Base-by-base conservation (phyloP, 106 monocot species). In the Acorus calamus region DNA sequence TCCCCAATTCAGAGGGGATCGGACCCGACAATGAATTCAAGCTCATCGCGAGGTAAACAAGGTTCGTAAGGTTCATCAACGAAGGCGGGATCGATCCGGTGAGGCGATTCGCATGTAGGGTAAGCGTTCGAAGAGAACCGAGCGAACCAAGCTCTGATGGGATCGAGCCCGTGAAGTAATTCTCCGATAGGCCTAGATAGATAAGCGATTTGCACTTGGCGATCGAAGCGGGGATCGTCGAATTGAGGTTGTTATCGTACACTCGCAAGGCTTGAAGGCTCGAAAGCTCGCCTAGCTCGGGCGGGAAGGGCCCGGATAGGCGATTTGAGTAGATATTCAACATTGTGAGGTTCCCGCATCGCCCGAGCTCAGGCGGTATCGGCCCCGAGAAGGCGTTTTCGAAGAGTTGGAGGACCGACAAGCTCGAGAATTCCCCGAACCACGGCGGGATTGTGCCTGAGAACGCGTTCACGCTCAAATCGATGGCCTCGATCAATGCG, bases 1-100 rank as follows among this genome's bases (percentile, higher is more conserved):
- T 83, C 11, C 93, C 93, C 2, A 93, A 44, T 64, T 77, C 81
- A 3, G 76, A 56, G 47, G 93, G 93, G 64, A 93, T 59, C 0
- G 56, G 66, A 0, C 93, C 89, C 2, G 83, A 72, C 14, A 93
- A 65, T 7, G 69, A 76, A 53, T 93, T 93, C 4, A 74, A 56
- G 62, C 89, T 93, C 42, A 88, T 48, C 3, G 88, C 8, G 43
- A 93, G 46, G 61, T 81, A 76, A 0, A 46, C 44, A 3, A 93
- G 77, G 68, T 83, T 83, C 11, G 83, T 66, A 56, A 93, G 64
- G 69, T 81, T 86, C 83, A 77, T 76, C 69, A 93, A 52, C 3
- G 78, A 65, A 46, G 73, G 28, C 61, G 93, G 93, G 45, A 93
- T 68, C 2, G 7, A 57, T 7, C 93, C 93, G 2, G 77, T 77